phyloP scores from a whole-genome alignment of 331 rosid genomes.

The Quercus lobata region DNA sequence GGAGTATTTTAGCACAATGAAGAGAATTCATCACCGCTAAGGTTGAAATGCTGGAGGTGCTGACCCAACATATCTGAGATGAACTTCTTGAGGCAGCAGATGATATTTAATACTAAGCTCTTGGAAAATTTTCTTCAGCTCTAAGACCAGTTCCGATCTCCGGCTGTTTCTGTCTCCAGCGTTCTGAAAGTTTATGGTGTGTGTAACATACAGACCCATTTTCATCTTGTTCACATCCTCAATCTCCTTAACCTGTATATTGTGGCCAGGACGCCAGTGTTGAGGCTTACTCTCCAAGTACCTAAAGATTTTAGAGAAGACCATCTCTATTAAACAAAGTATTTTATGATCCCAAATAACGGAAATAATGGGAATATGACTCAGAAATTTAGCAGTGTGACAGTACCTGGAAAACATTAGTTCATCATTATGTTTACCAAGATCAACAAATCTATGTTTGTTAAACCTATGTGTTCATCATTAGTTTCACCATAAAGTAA shows the following conservation, averaged over 20 bases:
- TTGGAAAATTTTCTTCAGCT: conserved; percentile 70
- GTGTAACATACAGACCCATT: conserved; percentile 47
- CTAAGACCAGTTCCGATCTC: conserved; percentile 69
- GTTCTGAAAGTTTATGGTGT: conserved; percentile 88
- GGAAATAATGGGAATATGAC: background rate
- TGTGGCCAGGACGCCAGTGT: conserved; percentile 67
- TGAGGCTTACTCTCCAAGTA: conserved; percentile 73
- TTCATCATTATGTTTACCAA: background rate
- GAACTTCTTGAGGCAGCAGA: conserved; percentile 71
- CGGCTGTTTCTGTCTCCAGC: conserved; percentile 54
- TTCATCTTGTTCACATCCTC: conserved; percentile 69
- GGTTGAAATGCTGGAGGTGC: conserved; percentile 20
- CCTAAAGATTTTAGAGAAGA: conserved; percentile 31
- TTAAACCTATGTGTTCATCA: background rate
- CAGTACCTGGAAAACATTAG: background rate
- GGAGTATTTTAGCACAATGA: background rate
- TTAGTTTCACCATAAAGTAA: too few species aligned
- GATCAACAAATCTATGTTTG: background rate
- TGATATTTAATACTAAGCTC: conserved; percentile 66
- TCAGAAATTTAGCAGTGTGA: background rate
- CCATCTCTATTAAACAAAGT: background rate
- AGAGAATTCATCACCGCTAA: conserved; percentile 19
- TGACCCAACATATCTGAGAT: conserved; percentile 35
- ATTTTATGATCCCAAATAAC: background rate
- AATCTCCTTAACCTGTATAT: conserved; percentile 57